Evolutionary conservation across 2,329 filamentous ascomycete genomes (phyloP).

Genomic region (Neofusicoccum ribis): DNA sequence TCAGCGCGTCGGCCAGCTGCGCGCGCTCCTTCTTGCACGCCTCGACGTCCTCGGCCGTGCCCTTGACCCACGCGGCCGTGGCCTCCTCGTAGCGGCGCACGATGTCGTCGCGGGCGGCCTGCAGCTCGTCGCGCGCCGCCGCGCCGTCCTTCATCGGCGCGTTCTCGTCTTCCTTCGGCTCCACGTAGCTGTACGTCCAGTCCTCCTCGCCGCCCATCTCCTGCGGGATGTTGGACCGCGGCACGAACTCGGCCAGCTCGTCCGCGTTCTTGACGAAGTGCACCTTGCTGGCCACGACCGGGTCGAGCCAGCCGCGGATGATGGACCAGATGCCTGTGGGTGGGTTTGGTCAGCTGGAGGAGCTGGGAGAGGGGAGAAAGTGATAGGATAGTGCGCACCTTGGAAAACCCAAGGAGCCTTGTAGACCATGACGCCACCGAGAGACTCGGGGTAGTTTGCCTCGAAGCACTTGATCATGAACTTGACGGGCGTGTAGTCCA

Average conservation of each 20-base stretch:
- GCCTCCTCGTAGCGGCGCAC: constrained; percentile 71
- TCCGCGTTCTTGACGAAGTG: constrained; percentile 83
- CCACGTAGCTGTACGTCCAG: constrained; percentile 79
- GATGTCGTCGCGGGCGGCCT: constrained; percentile 64
- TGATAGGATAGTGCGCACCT: constrained; percentile 52
- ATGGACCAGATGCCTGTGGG: constrained; percentile 84
- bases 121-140: constrained; percentile 63
- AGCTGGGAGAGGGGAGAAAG: too few species aligned
- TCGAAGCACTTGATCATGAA: constrained; percentile 99
- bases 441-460: constrained; percentile 93
- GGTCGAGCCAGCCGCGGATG: constrained; percentile 93
- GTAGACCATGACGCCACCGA: constrained; percentile 89
- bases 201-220: constrained; percentile 85
- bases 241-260: constrained; percentile 78
- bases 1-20: constrained; percentile 63
- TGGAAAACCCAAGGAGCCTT: constrained; percentile 98
- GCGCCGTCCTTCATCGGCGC: constrained; percentile 64
- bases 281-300: constrained; percentile 90
- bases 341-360: not conserved
- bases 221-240: constrained; percentile 68
- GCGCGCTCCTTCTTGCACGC: constrained; percentile 60
- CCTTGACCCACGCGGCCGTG: constrained; percentile 73
- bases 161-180: constrained; percentile 77
- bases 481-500: constrained; percentile 97
- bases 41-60: constrained; percentile 41